These are phyloP conservation scores for Blastobotrys petasosporus DNA, from an alignment of 1,139 yeast species.

Conservation along the genomic window DNA sequence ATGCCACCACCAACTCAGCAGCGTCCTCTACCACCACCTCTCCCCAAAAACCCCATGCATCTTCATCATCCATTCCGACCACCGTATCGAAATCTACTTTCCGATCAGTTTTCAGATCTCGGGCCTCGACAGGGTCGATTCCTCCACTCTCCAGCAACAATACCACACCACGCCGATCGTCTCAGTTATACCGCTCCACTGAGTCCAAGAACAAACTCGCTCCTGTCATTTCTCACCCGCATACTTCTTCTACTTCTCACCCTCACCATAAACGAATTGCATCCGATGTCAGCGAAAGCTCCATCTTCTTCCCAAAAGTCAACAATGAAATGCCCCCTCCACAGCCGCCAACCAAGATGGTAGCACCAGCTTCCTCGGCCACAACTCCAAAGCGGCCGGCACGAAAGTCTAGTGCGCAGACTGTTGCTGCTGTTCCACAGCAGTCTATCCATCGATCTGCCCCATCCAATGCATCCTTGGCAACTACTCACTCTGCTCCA, in stretches of 20 bases:
- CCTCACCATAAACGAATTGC: conserved; percentile 7
- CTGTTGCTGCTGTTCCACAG: no score
- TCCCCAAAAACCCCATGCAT: conserved; percentile 1
- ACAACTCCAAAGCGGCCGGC: no score
- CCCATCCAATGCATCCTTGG: neutral
- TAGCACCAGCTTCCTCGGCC: conserved; percentile 2
- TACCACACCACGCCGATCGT: no score
- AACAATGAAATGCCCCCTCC: conserved; percentile 16
- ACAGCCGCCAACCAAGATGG: conserved; percentile 17
- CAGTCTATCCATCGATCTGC: neutral
- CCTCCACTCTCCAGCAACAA: neutral
- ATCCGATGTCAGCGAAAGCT: conserved; percentile 20
- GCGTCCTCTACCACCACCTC: neutral
- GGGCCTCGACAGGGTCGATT: conserved; percentile 11
- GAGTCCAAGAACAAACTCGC: no score
- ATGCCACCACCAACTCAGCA: conserved; percentile 1
- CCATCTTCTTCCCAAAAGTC: conserved; percentile 21
- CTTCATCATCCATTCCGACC: neutral
- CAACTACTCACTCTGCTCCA: conserved; percentile 1
- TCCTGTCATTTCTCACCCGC: no score
- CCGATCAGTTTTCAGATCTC: conserved; percentile 18
- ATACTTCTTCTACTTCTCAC: no score
- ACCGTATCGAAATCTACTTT: conserved; percentile 10
- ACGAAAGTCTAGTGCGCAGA: no score
- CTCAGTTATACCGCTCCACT: no score